A percentile compares a stretch with the other conserved stretches of the same genome.
Evolutionary conservation across 257 asterid species (phyloP).

Genomic region (Penstemon eatonii): DNA sequence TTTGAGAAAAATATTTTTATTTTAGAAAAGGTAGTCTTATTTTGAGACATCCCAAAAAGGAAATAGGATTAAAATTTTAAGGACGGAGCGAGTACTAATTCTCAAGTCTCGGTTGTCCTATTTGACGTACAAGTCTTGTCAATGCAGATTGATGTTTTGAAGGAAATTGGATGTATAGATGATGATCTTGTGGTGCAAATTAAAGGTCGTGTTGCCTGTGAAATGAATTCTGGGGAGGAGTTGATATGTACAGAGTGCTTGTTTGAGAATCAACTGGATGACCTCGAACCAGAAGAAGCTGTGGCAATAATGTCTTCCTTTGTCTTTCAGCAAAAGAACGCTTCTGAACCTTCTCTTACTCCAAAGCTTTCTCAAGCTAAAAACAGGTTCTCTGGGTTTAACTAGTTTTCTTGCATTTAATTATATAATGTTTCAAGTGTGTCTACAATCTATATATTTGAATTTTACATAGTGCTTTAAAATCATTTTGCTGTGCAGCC

Average conservation of each 20-base stretch:
- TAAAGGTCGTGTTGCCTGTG: constrained; percentile 99
- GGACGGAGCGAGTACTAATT: not conserved
- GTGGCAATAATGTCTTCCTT: constrained; percentile 98
- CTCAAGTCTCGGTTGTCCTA: constrained; percentile 16
- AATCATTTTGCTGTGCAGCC: not conserved
- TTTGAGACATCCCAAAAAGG: too few species aligned
- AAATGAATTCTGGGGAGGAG: constrained; percentile 99
- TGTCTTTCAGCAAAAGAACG: constrained; percentile 90
- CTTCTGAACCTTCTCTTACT: constrained; percentile 88
- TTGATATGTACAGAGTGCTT: constrained; percentile 92
- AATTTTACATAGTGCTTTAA: not conserved
- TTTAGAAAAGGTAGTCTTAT: too few species aligned
- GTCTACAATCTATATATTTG: not conserved
- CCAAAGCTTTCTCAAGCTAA: constrained; percentile 81
- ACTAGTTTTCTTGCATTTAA: constrained; percentile 18
- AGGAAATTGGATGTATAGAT: constrained; percentile 89
- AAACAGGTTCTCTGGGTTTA: constrained; percentile 47
- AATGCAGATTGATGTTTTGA: constrained; percentile 88
- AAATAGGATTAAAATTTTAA: too few species aligned
- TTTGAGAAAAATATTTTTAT: too few species aligned
- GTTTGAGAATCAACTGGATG: constrained; percentile 95
- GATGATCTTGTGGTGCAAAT: constrained; percentile 93
- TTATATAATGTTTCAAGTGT: not conserved
- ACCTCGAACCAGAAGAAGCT: constrained; percentile 97
- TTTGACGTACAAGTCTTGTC: constrained; percentile 32